Percentiles rank a stretch among this genome's conserved stretches.
Conservation (phyloP, 495 filamentous ascomycete species). For the Aspergillus hancockii region DNA sequence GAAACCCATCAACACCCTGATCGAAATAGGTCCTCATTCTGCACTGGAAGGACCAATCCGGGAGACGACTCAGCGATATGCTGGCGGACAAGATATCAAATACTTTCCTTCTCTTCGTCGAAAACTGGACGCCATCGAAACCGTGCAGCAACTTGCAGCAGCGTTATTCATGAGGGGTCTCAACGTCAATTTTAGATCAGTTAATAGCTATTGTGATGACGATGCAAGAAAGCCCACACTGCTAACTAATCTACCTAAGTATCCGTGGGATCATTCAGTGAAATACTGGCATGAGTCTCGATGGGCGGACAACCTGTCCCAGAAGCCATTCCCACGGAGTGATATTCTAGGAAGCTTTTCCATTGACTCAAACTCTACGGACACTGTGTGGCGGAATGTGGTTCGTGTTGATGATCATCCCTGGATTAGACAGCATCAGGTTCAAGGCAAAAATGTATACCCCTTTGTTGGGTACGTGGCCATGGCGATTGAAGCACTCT, state of each 20-base stretch:
- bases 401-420: slow-evolving; percentile 34
- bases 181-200: slow-evolving; percentile 23
- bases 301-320: slow-evolving; percentile 25
- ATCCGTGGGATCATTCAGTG: slow-evolving; percentile 39
- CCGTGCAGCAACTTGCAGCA: slow-evolving; percentile 26
- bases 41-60: slow-evolving; percentile 54
- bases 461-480: slow-evolving; percentile 53
- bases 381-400: slow-evolving; percentile 36
- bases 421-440: slow-evolving; percentile 46
- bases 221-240: slow-evolving; percentile 8
- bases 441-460: slow-evolving; percentile 44
- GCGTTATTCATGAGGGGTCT: slow-evolving; percentile 26
- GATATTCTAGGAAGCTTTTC: slow-evolving; percentile 31
- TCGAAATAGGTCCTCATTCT: slow-evolving; percentile 68
- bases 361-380: slow-evolving; percentile 27
- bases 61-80: slow-evolving; percentile 31
- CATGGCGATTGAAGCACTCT: slow-evolving; percentile 52
- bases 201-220: slow-evolving; percentile 25
- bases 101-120: slow-evolving; percentile 28
- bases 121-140: slow-evolving; percentile 23
- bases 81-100: slow-evolving; percentile 15
- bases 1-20: slow-evolving; percentile 30
- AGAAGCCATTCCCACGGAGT: slow-evolving; percentile 25
- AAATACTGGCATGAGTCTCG: slow-evolving; percentile 34
- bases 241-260: slow-evolving; percentile 36